Evolutionary conservation across 768 basidiomycete species (phyloP), one percentile per base, ranked within the genome.

Genomic region (Leucogyrophana mollusca): DNA sequence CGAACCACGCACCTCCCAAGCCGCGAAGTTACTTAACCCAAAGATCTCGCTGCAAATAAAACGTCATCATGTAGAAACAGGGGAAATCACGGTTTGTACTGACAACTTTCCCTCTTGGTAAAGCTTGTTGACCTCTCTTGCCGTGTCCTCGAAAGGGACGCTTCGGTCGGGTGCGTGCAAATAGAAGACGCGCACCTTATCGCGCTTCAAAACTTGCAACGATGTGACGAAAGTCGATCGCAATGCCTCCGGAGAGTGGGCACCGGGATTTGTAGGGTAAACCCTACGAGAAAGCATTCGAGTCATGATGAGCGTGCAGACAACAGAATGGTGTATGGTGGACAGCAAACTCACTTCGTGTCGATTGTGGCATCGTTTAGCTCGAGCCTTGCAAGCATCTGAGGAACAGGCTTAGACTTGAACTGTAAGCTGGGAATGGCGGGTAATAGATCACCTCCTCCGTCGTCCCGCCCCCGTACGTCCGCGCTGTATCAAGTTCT

Each of bases 401-500:
- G 49, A 11, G 4, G 36, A n/a, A 7, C 20, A 22, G 37, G 18
- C 2, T 22, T 37, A 18, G 33, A 43, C 30, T 11, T 36, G 11
- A 17, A 9, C 25, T 35, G n/a, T n/a, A n/a, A n/a, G n/a, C n/a
- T 16, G n/a, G 20, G 20, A 37, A 16, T 30, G 11, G 13, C 6
- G 6, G 10, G 30, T 3, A 32, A n/a, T 11, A 16, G 7, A 52
- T 17, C 25, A 71, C 72, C 50, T 64, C 66, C 55, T 83, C 79
- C 4, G 76, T 76, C 0, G 78, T 78, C 1, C 78, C 77, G 16
- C 65, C 65, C 10, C 64, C 65, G 49, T 82, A 78, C 4, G 63
- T 53, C 20, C 76, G 63, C 7, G 76, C 70, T 3, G 73, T 73
- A 49, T 80, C 78, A 16, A 79, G 64, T 54, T 72, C 69, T 22